These are phyloP conservation scores for Marasmius sp. DNA, from an alignment of 1,284 basidiomycete species.

Conservation along the genomic window DNA sequence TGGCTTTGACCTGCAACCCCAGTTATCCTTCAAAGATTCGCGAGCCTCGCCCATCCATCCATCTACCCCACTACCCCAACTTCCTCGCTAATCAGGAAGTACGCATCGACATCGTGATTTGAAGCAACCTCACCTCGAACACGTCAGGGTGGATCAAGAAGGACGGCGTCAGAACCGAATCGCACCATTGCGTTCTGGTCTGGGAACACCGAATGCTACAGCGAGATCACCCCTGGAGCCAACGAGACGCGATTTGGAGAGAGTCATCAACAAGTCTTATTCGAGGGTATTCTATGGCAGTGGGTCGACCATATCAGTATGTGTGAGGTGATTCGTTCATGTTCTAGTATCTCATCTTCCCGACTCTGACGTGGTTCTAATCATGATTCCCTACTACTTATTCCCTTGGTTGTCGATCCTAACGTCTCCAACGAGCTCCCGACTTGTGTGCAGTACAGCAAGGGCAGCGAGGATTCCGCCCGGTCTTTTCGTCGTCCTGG, in stretches of 20 bases:
- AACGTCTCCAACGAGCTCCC: constrained; percentile 92
- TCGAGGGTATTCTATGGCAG: too few relatives aligned
- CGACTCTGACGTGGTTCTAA: too few relatives aligned
- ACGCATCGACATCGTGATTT: constrained; percentile 88
- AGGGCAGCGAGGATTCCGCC: constrained; percentile 62
- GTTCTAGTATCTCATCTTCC: constrained; percentile 6
- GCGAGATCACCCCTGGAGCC: constrained; percentile 90
- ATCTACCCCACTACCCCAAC: constrained; percentile 93
- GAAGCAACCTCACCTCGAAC: too few relatives aligned
- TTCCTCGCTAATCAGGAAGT: constrained; percentile 98
- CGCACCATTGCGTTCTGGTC: constrained; percentile 95
- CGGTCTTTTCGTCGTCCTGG: constrained; percentile 83
- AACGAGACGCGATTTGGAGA: constrained; percentile 98
- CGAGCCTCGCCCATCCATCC: constrained; percentile 90
- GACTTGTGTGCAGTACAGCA: constrained; percentile 89
- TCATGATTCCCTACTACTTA: constrained; percentile 76
- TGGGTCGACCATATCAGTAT: too few relatives aligned
- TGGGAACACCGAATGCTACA: constrained; percentile 98
- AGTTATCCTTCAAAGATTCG: constrained; percentile 86
- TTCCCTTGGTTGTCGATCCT: constrained; percentile 93
- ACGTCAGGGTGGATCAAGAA: too few relatives aligned
- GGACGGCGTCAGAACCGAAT: constrained; percentile 82
- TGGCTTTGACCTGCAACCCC: constrained; percentile 96
- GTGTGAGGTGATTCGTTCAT: too few relatives aligned
- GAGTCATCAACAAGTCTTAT: too few relatives aligned